Conservation (phyloP, 2,329 filamentous ascomycete species). For the Cylindrodendrum hubeiense region DNA sequence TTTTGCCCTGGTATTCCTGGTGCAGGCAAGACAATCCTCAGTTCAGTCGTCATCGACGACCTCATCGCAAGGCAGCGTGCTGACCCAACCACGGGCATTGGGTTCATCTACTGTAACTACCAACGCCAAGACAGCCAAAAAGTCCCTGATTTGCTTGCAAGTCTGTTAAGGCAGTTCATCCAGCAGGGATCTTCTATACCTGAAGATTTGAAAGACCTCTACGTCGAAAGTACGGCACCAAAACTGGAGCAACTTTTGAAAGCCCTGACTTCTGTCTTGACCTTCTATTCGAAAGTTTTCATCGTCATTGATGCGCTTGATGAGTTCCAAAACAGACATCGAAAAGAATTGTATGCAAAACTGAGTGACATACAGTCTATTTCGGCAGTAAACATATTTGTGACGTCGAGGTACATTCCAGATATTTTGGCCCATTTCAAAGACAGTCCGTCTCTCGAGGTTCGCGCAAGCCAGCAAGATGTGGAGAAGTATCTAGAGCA, state of each 20-base stretch:
- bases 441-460: not conserved
- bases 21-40: conserved; percentile 13
- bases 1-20: conserved; percentile 14
- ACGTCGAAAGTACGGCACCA: not conserved
- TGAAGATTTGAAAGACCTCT: not conserved
- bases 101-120: conserved; percentile 16
- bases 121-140: conserved; percentile 12
- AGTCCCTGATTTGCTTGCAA: not conserved
- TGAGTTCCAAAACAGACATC: conserved; percentile 2
- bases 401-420: conserved; percentile 1
- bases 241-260: not conserved
- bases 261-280: not conserved
- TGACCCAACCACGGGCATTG: conserved; percentile 1
- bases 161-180: conserved; percentile 1
- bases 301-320: conserved; percentile 15
- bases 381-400: not conserved
- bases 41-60: conserved; percentile 6
- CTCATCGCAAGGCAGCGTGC: not conserved
- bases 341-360: not conserved
- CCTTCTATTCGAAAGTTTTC: not conserved
- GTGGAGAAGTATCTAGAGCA: conserved; percentile 4
- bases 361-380: not conserved
- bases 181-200: conserved; percentile 1
- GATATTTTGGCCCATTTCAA: conserved; percentile 1
- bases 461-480: conserved; percentile 9